Evolutionary conservation across 2,329 filamentous ascomycete species (phyloP), one percentile per base, ranked within the genome.

Genomic region (Aspergillus sp.): DNA sequence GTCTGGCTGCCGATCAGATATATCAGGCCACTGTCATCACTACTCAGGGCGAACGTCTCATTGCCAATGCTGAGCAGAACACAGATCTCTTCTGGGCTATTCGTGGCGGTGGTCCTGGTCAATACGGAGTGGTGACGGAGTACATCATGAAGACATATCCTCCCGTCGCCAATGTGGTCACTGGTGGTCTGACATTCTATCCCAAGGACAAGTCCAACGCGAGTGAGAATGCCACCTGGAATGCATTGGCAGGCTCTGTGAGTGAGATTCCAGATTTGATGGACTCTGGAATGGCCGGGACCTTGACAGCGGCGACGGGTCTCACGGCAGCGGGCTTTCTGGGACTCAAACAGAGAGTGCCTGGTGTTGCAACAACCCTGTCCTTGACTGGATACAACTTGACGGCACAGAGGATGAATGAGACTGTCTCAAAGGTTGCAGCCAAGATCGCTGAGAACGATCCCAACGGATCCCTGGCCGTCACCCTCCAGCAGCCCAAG

Each of bases 31-130:
- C 43, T 2, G 51, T 65, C 0, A 50, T 65, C 4, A 60, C 57
- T 1, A 47, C 51, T 0, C 37, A 54, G 1, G 62, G 61, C 0
- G 34, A 44, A 5, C 64, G 72, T 19, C 57, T 75, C 4, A 69
- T 71, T 1, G 51, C 49, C 2, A 57, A 53, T 19, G 33, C 71
- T 66, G 27, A 70, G 63, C 27, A 61, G 54, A 40, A 64, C 60
- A 13, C 48, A 59, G 75, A 78, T 45, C 57, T 79, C 5, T 77
- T 71, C 60, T 77, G 72, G 71, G 75, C 74, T 2, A 57, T 78
- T 27, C 62, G 71, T 10, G 75, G 75, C 19, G 74, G 68, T 8
- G 73, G 72, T 27, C 64, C 64, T 10, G 56, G 54, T 6, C 43
- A 47, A n/a, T 57, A 49, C 26, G 53, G 53, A 19, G 5, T 56